Conservation (phyloP, 768 basidiomycete species). For the Strobilomyces confusus region DNA sequence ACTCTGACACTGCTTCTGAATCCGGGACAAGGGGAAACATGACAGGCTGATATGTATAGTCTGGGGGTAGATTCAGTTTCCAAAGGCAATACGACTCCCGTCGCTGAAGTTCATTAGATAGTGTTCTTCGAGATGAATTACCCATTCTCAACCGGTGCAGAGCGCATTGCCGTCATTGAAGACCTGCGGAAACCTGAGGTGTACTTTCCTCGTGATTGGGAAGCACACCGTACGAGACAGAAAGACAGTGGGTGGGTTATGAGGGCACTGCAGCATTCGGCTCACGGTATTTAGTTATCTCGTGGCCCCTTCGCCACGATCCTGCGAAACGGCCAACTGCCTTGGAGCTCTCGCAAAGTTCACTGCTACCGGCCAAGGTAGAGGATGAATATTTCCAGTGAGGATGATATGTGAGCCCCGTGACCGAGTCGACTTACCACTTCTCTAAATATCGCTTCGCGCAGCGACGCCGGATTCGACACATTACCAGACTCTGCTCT, state of each 20-base stretch:
- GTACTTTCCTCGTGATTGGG: slow-evolving; percentile 77
- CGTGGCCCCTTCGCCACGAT: slow-evolving; percentile 77
- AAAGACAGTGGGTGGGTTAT: slow-evolving; percentile 56
- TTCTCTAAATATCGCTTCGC: not conserved
- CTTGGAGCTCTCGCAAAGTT: slow-evolving; percentile 76
- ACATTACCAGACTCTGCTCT: slow-evolving; percentile 74
- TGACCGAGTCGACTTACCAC: not conserved
- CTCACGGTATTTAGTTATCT: slow-evolving; percentile 55
- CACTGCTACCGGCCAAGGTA: slow-evolving; percentile 67
- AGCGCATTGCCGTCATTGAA: slow-evolving; percentile 81
- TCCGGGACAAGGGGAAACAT: slow-evolving; percentile 42
- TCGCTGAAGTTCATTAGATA: slow-evolving; percentile 45
- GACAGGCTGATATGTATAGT: slow-evolving; percentile 92
- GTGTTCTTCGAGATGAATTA: slow-evolving; percentile 99
- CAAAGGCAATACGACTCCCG: not conserved
- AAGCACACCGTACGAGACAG: slow-evolving; percentile 53
- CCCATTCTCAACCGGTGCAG: slow-evolving; percentile 72
- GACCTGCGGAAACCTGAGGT: slow-evolving; percentile 69
- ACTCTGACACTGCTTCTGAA: no score
- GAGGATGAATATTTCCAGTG: slow-evolving; percentile 86
- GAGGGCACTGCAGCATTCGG: not conserved
- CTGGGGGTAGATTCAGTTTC: slow-evolving; percentile 62
- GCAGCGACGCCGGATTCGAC: slow-evolving; percentile 76
- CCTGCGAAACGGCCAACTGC: slow-evolving; percentile 76
- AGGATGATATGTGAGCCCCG: slow-evolving; percentile 61